Percentiles rank a stretch among this genome's conserved stretches.
These are phyloP conservation scores for Plasmodium sp. DNA, from an alignment of 169 alveolate genomes.

Conservation along the genomic window DNA sequence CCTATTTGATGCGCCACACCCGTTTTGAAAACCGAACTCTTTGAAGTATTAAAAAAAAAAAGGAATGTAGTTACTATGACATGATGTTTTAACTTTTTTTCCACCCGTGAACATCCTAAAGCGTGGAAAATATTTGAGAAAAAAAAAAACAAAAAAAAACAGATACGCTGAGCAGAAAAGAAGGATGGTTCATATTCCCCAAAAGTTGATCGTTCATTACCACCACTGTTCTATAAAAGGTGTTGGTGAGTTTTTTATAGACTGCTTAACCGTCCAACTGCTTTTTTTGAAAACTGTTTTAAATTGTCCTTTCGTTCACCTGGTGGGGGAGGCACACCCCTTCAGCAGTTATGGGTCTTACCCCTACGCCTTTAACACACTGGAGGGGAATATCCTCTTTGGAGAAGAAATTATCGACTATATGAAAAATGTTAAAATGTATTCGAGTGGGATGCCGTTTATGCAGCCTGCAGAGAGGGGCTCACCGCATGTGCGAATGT, in stretches of 20 bases:
- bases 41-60: background rate
- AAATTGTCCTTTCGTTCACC: constrained; percentile 52
- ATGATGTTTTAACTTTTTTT: background rate
- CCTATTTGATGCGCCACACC: background rate
- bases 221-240: constrained; percentile 65
- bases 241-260: constrained; percentile 70
- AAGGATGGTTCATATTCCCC: constrained; percentile 43
- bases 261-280: constrained; percentile 56
- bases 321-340: constrained; percentile 69
- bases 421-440: constrained; percentile 60
- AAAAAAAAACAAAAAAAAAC: background rate
- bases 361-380: constrained; percentile 74
- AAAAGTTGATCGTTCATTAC: constrained; percentile 72
- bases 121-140: background rate
- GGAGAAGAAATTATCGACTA: constrained; percentile 64
- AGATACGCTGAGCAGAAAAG: background rate
- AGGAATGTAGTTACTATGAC: background rate
- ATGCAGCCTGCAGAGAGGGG: background rate
- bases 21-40: background rate
- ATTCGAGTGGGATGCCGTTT: background rate
- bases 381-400: constrained; percentile 59
- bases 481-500: background rate
- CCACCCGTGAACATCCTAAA: background rate
- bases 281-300: constrained; percentile 65
- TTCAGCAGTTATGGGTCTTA: constrained; percentile 52